These are phyloP conservation scores for Cercospora sp. DNA, from an alignment of 2,329 filamentous ascomycete genomes.

Conservation along the genomic window DNA sequence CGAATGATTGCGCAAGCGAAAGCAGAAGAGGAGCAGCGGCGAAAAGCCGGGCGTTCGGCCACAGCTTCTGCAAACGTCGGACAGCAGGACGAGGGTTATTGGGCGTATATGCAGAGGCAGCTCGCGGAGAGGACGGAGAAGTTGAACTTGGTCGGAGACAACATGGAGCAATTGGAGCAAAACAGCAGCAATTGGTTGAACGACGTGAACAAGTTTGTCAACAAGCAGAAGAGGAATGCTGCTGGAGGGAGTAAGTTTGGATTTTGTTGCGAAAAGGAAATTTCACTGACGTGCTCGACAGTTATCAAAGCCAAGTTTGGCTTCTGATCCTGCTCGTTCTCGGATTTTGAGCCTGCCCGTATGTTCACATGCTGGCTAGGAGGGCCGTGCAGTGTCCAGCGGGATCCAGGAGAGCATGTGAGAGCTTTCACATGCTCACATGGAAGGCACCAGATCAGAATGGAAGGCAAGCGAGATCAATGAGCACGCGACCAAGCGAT, in stretches of 20 bases:
- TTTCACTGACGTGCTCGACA: conserved; percentile 17
- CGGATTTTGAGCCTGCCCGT: neutral
- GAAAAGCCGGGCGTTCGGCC: conserved; percentile 40
- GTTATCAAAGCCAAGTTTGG: conserved; percentile 37
- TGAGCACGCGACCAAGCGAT: neutral
- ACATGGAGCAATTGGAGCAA: conserved; percentile 77
- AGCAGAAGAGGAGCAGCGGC: conserved; percentile 65
- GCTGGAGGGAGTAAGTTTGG: conserved; percentile 59
- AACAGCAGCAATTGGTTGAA: conserved; percentile 81
- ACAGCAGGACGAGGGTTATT: conserved; percentile 61
- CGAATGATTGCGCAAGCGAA: conserved; percentile 79
- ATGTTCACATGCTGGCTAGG: neutral
- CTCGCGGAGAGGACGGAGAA: conserved; percentile 89
- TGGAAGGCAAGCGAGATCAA: neutral
- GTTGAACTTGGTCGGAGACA: conserved; percentile 77
- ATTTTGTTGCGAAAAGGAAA: neutral
- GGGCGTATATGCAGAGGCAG: conserved; percentile 80
- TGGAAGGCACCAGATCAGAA: neutral
- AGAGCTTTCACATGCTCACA: neutral
- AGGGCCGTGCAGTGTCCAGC: neutral
- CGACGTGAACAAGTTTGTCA: conserved; percentile 83
- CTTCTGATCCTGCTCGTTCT: conserved; percentile 23
- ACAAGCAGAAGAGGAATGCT: conserved; percentile 82
- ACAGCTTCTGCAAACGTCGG: conserved; percentile 34
- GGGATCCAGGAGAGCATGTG: neutral